Base-by-base conservation (phyloP, 768 basidiomycete species). In the Hypsizygus marmoreus region DNA sequence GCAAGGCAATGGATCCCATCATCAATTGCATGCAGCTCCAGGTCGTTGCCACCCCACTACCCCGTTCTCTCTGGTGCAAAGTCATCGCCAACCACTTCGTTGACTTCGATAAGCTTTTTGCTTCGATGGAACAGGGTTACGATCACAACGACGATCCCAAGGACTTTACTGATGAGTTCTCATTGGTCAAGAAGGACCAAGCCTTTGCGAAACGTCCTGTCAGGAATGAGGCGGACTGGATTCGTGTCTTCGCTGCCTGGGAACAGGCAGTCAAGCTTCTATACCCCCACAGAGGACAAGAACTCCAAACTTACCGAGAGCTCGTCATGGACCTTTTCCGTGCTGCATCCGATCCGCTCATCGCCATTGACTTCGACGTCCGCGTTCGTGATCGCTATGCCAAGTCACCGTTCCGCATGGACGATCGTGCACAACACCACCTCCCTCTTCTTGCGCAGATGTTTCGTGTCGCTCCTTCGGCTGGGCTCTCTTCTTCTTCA, bases 201-300 rank as follows among this genome's bases (percentile, higher is more conserved):
- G 6, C 32, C 32, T 33, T 5, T 13, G 6, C 47, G 0, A 44
- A 30, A n/a, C 41, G 25, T 0, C 10, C 40, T 22, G 11, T 55
- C 30, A 34, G 31, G 17, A 26, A 33, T 20, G 47, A 56, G 23
- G 29, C 54, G 6, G 50, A 56, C 3, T 56, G 47, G 52, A 32
- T 37, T 30, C 38, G 52, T 2, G 42, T 54, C 12, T 57, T 53
- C 26, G 47, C 37, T n/a, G 48, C 52, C 1, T 57, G 52, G 55
- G 14, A 17, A 4, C 26, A 28, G 0, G 55, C 31, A 5, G 46
- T 54, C 17, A 23, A 16, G 1, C 14, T 45, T 10, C 44, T 56
- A 17, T 56, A 47, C 25, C 43, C 45, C n/a, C 55, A 56, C 24
- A 51, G 37, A 2, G 16, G 14, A 1, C 36, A 7, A 3, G 47